These are phyloP conservation scores for Calendula officinalis DNA, from an alignment of 129 eudicot species.

Conservation along the genomic window DNA sequence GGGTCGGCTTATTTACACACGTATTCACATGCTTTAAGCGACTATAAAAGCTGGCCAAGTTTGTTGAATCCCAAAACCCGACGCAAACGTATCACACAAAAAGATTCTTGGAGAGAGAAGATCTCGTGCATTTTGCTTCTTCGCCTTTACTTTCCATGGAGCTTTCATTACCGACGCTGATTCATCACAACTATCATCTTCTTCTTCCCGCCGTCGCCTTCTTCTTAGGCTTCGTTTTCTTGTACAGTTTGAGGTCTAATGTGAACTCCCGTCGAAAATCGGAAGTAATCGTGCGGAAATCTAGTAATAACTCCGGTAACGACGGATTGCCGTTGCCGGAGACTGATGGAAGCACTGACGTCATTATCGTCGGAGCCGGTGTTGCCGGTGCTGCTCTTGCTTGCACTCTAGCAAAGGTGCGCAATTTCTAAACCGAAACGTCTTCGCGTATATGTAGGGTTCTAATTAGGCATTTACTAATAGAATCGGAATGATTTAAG, in stretches of 20 bases:
- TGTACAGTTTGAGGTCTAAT: slow-evolving; percentile 32
- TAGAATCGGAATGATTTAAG: not conserved
- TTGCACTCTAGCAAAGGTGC: slow-evolving; percentile 60
- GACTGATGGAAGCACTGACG: slow-evolving; percentile 39
- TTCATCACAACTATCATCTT: slow-evolving; percentile 33
- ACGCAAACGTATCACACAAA: not conserved
- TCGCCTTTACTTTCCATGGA: slow-evolving; percentile 16
- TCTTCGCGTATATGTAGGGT: slow-evolving; percentile 22
- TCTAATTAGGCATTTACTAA: slow-evolving; percentile 9
- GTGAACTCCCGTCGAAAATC: slow-evolving; percentile 26
- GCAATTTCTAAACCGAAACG: slow-evolving; percentile 3
- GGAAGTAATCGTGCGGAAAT: slow-evolving; percentile 9
- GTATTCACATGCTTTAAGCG: not conserved
- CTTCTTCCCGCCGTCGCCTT: slow-evolving; percentile 40
- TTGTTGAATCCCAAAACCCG: not conserved
- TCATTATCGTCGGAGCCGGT: slow-evolving; percentile 63
- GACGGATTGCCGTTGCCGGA: slow-evolving; percentile 22
- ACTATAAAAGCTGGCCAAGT: not conserved
- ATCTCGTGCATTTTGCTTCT: not conserved
- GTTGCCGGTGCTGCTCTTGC: slow-evolving; percentile 77
- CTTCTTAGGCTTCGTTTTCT: slow-evolving; percentile 31
- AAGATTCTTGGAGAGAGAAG: no score
- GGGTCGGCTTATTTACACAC: no score
- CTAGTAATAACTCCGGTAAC: slow-evolving; percentile 16
- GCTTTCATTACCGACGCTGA: slow-evolving; percentile 21